Evolutionary conservation across 495 filamentous ascomycete genomes (phyloP).

Genomic region (Achaetomiella virescens): DNA sequence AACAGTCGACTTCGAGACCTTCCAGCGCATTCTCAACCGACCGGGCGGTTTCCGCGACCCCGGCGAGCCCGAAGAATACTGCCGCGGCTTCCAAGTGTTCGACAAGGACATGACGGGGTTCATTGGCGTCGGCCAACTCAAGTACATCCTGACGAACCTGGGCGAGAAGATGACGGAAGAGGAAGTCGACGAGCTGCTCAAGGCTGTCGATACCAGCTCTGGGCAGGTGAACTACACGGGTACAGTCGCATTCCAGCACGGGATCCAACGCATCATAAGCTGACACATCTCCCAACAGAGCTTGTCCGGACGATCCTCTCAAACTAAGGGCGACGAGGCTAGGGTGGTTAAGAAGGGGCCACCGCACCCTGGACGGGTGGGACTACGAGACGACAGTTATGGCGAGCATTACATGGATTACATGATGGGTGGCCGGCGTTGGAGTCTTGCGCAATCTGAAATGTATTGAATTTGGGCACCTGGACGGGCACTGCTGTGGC

Average conservation of each 20-base stretch:
- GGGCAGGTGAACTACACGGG: conserved; percentile 96
- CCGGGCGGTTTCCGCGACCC: conserved; percentile 97
- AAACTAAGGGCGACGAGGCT: conserved; percentile 51
- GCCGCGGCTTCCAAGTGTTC: conserved; percentile 96
- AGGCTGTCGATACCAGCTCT: conserved; percentile 88
- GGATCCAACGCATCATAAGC: neutral
- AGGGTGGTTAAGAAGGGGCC: neutral
- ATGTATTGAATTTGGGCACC: conserved; percentile 29
- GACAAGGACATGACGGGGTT: conserved; percentile 98
- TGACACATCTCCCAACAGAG: conserved; percentile 42
- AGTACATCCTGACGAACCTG: conserved; percentile 93
- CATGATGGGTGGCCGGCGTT: conserved; percentile 25
- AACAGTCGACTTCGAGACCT: conserved; percentile 94
- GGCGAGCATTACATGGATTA: conserved; percentile 23
- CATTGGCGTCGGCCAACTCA: conserved; percentile 92
- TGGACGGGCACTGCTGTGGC: conserved; percentile 9
- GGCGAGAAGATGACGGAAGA: conserved; percentile 99
- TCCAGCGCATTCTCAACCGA: conserved; percentile 90
- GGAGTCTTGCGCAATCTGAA: conserved; percentile 26
- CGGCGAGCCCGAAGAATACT: conserved; percentile 95
- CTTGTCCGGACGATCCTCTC: conserved; percentile 91
- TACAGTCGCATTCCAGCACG: conserved; percentile 34
- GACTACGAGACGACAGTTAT: neutral
- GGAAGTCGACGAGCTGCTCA: conserved; percentile 95
- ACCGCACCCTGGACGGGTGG: neutral